Percentiles rank a stretch among this genome's conserved stretches.
phyloP scores from a whole-genome alignment of 129 eudicot genomes.

The Lactuca saligna region DNA sequence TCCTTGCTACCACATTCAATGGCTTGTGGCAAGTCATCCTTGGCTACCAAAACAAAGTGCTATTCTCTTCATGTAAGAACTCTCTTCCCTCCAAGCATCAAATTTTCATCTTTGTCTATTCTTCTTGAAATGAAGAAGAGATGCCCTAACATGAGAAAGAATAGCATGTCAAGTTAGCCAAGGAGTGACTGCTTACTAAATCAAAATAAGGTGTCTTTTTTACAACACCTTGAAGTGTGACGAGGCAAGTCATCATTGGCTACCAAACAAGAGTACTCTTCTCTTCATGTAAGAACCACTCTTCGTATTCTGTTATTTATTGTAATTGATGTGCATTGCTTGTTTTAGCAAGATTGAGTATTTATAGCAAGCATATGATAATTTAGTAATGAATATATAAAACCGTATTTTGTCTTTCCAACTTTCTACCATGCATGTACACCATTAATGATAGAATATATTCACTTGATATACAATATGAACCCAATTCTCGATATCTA shows the following conservation, averaged over 20 bases:
- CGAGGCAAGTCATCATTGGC: slow-evolving; percentile 37
- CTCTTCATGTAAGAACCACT: slow-evolving; percentile 3
- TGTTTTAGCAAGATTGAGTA: not conserved
- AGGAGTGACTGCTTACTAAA: slow-evolving; percentile 14
- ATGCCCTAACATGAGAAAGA: slow-evolving; percentile 19
- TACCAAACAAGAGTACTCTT: slow-evolving; percentile 29
- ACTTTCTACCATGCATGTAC: slow-evolving; percentile 2
- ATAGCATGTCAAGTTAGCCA: slow-evolving; percentile 22
- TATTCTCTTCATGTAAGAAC: slow-evolving; percentile 20
- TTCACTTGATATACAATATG: slow-evolving; percentile 11
- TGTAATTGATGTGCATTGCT: not conserved
- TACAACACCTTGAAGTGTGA: slow-evolving; percentile 16
- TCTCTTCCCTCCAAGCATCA: not conserved
- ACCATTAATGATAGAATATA: slow-evolving; percentile 16
- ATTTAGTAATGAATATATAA: not conserved
- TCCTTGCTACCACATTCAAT: slow-evolving; percentile 10
- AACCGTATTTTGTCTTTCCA: not conserved
- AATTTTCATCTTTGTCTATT: not conserved
- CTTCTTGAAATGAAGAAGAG: slow-evolving; percentile 6
- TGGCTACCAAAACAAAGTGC: slow-evolving; percentile 31
- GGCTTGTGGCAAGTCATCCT: slow-evolving; percentile 39
- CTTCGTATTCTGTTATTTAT: not conserved
- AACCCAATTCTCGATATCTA: slow-evolving; percentile 13
- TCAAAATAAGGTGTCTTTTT: slow-evolving; percentile 2
- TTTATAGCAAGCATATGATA: not conserved